A percentile compares a stretch with the other conserved stretches of the same genome.
These are phyloP conservation scores for Gliomastix tumulicola DNA, from an alignment of 2,329 filamentous ascomycete genomes.

Conservation along the genomic window DNA sequence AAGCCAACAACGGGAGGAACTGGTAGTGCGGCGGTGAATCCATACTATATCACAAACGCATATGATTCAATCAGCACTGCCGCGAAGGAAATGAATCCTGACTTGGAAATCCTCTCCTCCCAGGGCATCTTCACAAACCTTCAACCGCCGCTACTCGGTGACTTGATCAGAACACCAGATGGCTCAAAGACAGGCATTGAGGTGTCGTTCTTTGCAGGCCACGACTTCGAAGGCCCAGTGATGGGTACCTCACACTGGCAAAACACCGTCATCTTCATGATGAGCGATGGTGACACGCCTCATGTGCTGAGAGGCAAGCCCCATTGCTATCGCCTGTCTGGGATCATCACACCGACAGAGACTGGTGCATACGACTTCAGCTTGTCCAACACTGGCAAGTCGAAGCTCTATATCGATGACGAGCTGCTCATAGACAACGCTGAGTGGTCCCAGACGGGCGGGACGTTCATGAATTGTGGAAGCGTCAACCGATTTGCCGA, in stretches of 20 bases:
- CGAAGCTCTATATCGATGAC: conserved; percentile 52
- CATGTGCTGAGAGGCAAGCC: conserved; percentile 13
- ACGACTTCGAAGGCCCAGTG: conserved; percentile 6
- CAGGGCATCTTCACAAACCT: conserved; percentile 8
- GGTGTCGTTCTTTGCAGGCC: neutral
- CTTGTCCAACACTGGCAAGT: conserved; percentile 60
- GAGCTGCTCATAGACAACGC: conserved; percentile 55
- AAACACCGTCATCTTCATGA: conserved; percentile 9
- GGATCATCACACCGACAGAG: conserved; percentile 47
- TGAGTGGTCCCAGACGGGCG: conserved; percentile 63
- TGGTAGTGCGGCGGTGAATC: neutral
- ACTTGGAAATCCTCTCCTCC: conserved; percentile 4
- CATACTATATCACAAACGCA: conserved; percentile 28
- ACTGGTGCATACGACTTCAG: conserved; percentile 58
- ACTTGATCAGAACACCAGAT: conserved; percentile 1
- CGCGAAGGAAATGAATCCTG: neutral
- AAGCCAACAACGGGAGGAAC: neutral
- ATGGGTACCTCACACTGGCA: conserved; percentile 8
- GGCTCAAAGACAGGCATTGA: neutral
- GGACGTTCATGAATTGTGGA: conserved; percentile 8
- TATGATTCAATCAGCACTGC: conserved; percentile 16
- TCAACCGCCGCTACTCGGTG: conserved; percentile 7
- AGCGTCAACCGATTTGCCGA: conserved; percentile 6
- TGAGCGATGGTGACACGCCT: conserved; percentile 44
- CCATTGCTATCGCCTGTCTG: conserved; percentile 33